Evolutionary conservation across 1,139 yeast species (phyloP).

Genomic region (Spencermartinsiella ligniputridi): DNA sequence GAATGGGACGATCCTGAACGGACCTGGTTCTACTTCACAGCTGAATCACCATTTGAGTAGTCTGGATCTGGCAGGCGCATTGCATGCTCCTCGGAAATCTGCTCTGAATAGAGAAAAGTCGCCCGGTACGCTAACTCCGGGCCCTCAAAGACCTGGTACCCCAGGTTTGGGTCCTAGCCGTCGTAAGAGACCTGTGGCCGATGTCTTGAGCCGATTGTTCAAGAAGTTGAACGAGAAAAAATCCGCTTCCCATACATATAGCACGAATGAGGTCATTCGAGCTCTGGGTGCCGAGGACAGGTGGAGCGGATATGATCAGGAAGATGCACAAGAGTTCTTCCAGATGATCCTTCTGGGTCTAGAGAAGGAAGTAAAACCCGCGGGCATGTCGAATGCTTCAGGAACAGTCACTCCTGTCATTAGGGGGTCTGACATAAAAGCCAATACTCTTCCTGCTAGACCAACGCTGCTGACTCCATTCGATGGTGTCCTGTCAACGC

Average conservation of each 20-base stretch:
- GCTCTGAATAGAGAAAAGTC: neutral
- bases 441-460: constrained; percentile 8
- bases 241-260: constrained; percentile 42
- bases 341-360: constrained; percentile 70
- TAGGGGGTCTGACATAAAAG: neutral
- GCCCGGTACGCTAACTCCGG: constrained; percentile 1
- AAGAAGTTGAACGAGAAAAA: constrained; percentile 35
- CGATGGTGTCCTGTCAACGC: constrained; percentile 80
- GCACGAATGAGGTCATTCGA: constrained; percentile 60
- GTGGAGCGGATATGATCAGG: constrained; percentile 81
- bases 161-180: neutral
- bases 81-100: neutral
- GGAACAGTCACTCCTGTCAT: neutral
- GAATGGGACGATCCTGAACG: neutral
- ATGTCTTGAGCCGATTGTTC: constrained; percentile 22
- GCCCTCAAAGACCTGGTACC: constrained; percentile 6
- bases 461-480: constrained; percentile 70
- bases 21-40: neutral
- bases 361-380: constrained; percentile 50
- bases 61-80: neutral
- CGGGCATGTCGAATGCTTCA: neutral
- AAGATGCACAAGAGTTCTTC: constrained; percentile 92
- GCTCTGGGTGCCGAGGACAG: constrained; percentile 31
- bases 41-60: neutral
- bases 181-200: constrained; percentile 3